A percentile compares a stretch with the other conserved stretches of the same genome.
phyloP scores from a whole-genome alignment of 495 filamentous ascomycete genomes.

The Penicillium daleae region DNA sequence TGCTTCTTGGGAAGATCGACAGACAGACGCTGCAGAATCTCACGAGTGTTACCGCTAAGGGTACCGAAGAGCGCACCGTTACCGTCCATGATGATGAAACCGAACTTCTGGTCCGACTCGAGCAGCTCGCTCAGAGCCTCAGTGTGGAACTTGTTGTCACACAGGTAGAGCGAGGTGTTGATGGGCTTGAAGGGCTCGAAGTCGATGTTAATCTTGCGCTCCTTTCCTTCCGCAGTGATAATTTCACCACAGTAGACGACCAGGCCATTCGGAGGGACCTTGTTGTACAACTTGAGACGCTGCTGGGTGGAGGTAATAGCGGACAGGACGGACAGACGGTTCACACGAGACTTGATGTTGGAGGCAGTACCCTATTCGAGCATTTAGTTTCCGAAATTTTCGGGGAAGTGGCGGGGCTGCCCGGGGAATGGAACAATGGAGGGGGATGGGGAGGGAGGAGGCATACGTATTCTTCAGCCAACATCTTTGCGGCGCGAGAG shows the following conservation, averaged over 20 bases:
- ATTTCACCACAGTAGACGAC: constrained; percentile 99
- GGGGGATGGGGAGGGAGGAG: not conserved
- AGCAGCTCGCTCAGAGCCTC: constrained; percentile 95
- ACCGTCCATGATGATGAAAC: constrained; percentile 99
- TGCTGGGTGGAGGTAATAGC: constrained; percentile 99
- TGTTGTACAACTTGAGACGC: constrained; percentile 97
- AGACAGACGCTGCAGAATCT: constrained; percentile 94
- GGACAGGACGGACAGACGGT: constrained; percentile 93
- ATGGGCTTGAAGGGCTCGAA: constrained; percentile 99
- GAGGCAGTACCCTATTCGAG: constrained; percentile 81
- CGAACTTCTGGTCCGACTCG: constrained; percentile 98
- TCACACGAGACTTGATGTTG: constrained; percentile 99
- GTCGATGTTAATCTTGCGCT: constrained; percentile 98
- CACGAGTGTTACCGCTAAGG: constrained; percentile 92
- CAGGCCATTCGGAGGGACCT: constrained; percentile 94
- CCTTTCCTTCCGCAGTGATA: constrained; percentile 96
- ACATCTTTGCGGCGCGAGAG: constrained; percentile 95
- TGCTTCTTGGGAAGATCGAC: constrained; percentile 99
- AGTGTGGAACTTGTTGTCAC: constrained; percentile 99
- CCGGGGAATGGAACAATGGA: not conserved
- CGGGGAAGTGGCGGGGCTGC: not conserved
- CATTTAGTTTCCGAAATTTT: not conserved
- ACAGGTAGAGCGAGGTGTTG: constrained; percentile 98
- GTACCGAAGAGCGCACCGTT: constrained; percentile 97
- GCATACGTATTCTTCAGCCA: constrained; percentile 99